A percentile compares a stretch with the other conserved stretches of the same genome.
These are phyloP conservation scores for Candida ascalaphidarum DNA, from an alignment of 805 yeast genomes.

Conservation along the genomic window DNA sequence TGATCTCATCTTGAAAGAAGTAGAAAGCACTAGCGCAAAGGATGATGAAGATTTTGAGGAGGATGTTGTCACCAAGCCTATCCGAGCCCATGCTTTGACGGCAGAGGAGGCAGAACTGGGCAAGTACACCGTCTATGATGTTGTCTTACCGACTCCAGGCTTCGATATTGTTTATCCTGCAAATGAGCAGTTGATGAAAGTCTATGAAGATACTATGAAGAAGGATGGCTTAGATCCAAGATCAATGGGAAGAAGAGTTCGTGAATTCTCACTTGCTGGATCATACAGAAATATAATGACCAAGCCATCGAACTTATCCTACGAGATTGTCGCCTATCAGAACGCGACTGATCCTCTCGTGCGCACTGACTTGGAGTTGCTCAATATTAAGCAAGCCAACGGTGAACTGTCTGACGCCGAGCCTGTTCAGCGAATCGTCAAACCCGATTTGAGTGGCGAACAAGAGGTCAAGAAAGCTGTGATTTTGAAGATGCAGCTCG, in stretches of 20 bases:
- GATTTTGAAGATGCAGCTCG: slow-evolving; percentile 66
- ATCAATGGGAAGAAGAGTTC: slow-evolving; percentile 73
- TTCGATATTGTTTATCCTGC: slow-evolving; percentile 83
- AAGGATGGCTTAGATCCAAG: slow-evolving; percentile 78
- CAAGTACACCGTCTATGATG: slow-evolving; percentile 63
- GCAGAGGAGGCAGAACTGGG: slow-evolving; percentile 57
- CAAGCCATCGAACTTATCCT: slow-evolving; percentile 57
- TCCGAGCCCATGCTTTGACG: slow-evolving; percentile 69
- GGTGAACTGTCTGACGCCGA: no score
- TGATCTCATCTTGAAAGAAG: slow-evolving; percentile 49
- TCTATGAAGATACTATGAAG: slow-evolving; percentile 67
- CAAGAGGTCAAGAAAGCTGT: slow-evolving; percentile 46
- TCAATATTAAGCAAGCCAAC: slow-evolving; percentile 15
- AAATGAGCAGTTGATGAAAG: slow-evolving; percentile 48
- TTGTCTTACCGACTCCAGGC: slow-evolving; percentile 96
- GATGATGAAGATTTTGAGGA: slow-evolving; percentile 56
- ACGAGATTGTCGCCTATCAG: slow-evolving; percentile 51
- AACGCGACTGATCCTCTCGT: slow-evolving; percentile 65
- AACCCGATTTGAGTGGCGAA: neutral
- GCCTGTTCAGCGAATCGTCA: slow-evolving; percentile 13
- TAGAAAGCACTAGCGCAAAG: slow-evolving; percentile 5
- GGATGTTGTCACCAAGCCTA: slow-evolving; percentile 52
- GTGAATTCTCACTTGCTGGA: slow-evolving; percentile 89
- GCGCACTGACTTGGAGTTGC: slow-evolving; percentile 61
- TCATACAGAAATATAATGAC: slow-evolving; percentile 71